phyloP scores from a whole-genome alignment of 768 basidiomycete genomes.

The Auriculariales sp. region DNA sequence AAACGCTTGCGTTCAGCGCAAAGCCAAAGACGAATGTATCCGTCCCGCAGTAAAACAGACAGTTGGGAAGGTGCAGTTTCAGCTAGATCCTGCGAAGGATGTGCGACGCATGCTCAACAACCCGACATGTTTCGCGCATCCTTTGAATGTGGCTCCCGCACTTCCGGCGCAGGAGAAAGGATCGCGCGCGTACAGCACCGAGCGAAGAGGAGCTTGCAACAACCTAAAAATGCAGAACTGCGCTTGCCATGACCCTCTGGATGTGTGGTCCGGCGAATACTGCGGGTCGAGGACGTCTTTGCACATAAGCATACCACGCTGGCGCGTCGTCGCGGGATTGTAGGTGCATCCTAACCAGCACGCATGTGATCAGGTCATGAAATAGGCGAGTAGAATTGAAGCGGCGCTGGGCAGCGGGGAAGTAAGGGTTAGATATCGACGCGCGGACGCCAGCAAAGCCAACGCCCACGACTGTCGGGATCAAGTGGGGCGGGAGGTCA shows the following conservation, averaged over 20 bases:
- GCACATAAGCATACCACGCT: neutral
- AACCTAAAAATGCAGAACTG: neutral
- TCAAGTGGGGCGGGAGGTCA: neutral
- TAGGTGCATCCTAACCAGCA: neutral
- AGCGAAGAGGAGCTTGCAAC: neutral
- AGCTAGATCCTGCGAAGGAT: neutral
- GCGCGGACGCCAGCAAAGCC: neutral
- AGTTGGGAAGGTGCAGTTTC: neutral
- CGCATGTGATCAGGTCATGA: neutral
- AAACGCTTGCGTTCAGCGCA: neutral
- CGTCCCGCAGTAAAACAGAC: neutral
- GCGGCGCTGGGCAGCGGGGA: neutral
- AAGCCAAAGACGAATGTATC: neutral
- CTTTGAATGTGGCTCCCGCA: neutral
- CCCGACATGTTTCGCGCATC: neutral
- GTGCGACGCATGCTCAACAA: neutral
- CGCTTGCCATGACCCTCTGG: neutral
- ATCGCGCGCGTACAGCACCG: neutral
- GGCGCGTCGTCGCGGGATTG: neutral
- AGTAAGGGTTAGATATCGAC: constrained; percentile 1
- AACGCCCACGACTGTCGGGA: neutral
- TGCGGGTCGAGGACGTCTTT: neutral
- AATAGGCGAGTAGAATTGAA: neutral
- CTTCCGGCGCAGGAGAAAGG: neutral
- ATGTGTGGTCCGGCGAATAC: neutral